Conservation (phyloP, 2,329 filamentous ascomycete genomes). For the Arthrobotrys megalospora region DNA sequence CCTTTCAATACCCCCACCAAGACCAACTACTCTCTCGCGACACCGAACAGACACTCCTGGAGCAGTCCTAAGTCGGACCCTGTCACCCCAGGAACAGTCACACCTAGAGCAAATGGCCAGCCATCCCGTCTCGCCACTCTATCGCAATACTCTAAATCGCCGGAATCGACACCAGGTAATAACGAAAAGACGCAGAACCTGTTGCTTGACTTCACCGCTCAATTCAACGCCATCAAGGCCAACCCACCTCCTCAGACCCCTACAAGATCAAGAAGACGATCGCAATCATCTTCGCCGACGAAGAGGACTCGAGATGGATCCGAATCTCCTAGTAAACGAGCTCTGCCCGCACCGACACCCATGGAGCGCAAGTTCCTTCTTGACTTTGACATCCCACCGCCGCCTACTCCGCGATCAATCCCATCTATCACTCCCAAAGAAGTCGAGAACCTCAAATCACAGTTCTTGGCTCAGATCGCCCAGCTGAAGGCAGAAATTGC, state of each 20-base stretch:
- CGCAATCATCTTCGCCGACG: slow-evolving; percentile 66
- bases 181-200: slow-evolving; percentile 77
- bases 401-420: slow-evolving; percentile 90
- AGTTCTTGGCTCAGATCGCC: slow-evolving; percentile 91
- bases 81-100: slow-evolving; percentile 49
- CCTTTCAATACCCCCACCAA: slow-evolving; percentile 51
- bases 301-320: slow-evolving; percentile 66
- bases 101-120: slow-evolving; percentile 31
- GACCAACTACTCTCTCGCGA: slow-evolving; percentile 45
- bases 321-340: slow-evolving; percentile 51
- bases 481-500: slow-evolving; percentile 92
- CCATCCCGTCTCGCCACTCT: slow-evolving; percentile 61
- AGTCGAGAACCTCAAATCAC: slow-evolving; percentile 90
- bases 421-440: slow-evolving; percentile 93
- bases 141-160: slow-evolving; percentile 65
- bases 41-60: slow-evolving; percentile 52
- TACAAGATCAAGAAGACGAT: slow-evolving; percentile 70
- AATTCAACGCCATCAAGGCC: slow-evolving; percentile 72
- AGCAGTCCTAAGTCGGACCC: slow-evolving; percentile 56
- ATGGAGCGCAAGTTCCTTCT: slow-evolving; percentile 75
- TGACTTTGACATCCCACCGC: slow-evolving; percentile 93
- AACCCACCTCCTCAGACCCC: slow-evolving; percentile 70
- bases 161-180: slow-evolving; percentile 71
- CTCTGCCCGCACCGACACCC: slow-evolving; percentile 46
- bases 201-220: slow-evolving; percentile 89